These are phyloP conservation scores for Amphichorda felina DNA, from an alignment of 2,329 filamentous ascomycete genomes.

Conservation along the genomic window DNA sequence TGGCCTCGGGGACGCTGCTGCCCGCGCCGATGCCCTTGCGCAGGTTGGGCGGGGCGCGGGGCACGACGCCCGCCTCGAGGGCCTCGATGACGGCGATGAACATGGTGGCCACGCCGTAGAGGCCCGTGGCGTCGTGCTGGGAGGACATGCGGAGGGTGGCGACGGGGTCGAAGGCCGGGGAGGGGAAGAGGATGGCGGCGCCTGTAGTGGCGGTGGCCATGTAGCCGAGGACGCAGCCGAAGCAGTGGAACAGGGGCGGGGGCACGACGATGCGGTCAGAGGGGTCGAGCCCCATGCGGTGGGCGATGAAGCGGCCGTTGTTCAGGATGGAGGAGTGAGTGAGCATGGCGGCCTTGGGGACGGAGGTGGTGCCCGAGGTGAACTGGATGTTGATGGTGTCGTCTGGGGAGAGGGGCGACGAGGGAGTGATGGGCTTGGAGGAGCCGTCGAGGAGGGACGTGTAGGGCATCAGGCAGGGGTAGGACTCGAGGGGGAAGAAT, in stretches of 20 bases:
- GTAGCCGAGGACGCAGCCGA: slow-evolving; percentile 84
- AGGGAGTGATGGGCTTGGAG: slow-evolving; percentile 23
- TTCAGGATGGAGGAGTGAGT: slow-evolving; percentile 82
- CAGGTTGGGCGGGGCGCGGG: slow-evolving; percentile 27
- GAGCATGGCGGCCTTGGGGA: slow-evolving; percentile 85
- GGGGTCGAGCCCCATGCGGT: slow-evolving; percentile 69
- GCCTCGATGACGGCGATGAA: slow-evolving; percentile 78
- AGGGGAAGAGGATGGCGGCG: slow-evolving; percentile 71
- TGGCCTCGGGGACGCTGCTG: slow-evolving; percentile 66
- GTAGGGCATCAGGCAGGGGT: slow-evolving; percentile 33
- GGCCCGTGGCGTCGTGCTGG: slow-evolving; percentile 43
- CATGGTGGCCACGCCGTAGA: slow-evolving; percentile 94
- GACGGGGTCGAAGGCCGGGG: slow-evolving; percentile 73
- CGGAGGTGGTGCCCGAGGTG: slow-evolving; percentile 86
- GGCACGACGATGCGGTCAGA: slow-evolving; percentile 72
- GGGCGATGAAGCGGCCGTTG: slow-evolving; percentile 76
- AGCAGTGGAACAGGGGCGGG: slow-evolving; percentile 81
- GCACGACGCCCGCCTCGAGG: slow-evolving; percentile 34
- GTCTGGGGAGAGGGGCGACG: slow-evolving; percentile 35
- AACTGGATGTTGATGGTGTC: slow-evolving; percentile 95
- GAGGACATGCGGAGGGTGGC: slow-evolving; percentile 51
- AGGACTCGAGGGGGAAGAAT: slow-evolving; percentile 28
- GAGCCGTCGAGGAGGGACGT: slow-evolving; percentile 21
- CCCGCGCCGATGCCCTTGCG: slow-evolving; percentile 90
- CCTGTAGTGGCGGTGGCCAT: slow-evolving; percentile 84